phyloP scores from a whole-genome alignment of 306 rosid species.

The Begonia peltatifolia region DNA sequence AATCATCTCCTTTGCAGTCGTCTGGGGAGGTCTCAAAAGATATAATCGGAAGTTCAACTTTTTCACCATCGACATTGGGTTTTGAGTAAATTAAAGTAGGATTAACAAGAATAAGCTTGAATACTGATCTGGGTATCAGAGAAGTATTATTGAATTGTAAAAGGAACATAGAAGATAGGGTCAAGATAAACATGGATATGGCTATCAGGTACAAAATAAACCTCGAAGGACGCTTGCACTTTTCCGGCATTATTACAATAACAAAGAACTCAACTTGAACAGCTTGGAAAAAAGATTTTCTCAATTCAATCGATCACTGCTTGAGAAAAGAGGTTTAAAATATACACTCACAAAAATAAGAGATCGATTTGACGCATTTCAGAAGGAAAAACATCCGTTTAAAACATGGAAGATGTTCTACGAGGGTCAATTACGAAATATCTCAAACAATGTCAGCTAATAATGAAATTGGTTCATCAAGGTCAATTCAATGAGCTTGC shows the following conservation, averaged over 20 bases:
- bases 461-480: no score
- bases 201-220: constrained; percentile 43
- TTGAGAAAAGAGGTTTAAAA: no score
- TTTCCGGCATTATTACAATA: constrained; percentile 43
- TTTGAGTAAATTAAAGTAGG: constrained; percentile 43
- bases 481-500: no score
- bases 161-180: constrained; percentile 58
- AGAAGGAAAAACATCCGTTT: no score
- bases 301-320: no score
- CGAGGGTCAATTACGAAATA: no score
- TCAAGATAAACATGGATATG: constrained; percentile 56
- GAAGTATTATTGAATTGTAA: constrained; percentile 54
- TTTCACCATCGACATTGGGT: constrained; percentile 31
- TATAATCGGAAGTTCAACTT: constrained; percentile 9
- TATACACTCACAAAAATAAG: no score
- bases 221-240: constrained; percentile 49
- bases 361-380: no score
- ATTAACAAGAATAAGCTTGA: constrained; percentile 55
- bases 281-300: no score
- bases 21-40: constrained; percentile 16
- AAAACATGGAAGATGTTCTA: no score
- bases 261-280: no score
- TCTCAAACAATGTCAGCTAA: no score
- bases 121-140: constrained; percentile 56
- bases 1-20: constrained; percentile 14